phyloP scores from a whole-genome alignment of 2,329 filamentous ascomycete species.

The Alternaria triticina region DNA sequence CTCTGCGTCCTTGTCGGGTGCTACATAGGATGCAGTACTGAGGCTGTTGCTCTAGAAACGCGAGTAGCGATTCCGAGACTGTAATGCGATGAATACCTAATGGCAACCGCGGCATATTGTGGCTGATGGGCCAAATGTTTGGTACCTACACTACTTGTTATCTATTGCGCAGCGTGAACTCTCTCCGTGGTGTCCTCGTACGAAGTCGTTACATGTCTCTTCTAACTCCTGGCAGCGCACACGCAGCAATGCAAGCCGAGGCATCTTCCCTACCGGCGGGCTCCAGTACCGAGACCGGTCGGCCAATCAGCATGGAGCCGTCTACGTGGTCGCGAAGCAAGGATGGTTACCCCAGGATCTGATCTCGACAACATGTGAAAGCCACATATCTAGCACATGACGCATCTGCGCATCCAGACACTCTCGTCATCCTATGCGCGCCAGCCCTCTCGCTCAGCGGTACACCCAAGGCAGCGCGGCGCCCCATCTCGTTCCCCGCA shows the following conservation, averaged over 20 bases:
- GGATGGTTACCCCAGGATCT: background rate
- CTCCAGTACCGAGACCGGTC: background rate
- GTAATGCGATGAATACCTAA: background rate
- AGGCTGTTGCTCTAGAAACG: background rate
- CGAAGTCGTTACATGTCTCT: background rate
- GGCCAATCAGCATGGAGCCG: background rate
- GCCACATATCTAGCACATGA: background rate
- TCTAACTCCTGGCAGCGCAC: background rate
- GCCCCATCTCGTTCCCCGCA: background rate
- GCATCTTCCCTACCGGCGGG: background rate
- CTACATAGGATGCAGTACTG: slow-evolving; percentile 20
- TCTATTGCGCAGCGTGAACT: background rate
- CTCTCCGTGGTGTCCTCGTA: background rate
- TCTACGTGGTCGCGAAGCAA: background rate
- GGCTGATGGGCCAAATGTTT: background rate
- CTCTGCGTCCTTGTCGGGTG: slow-evolving; percentile 39
- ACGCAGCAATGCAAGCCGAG: slow-evolving; percentile 4
- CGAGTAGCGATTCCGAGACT: background rate
- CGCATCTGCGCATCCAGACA: background rate
- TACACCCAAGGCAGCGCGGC: background rate
- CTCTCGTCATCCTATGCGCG: background rate
- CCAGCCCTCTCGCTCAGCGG: background rate
- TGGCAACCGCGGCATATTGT: background rate
- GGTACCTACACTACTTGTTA: background rate
- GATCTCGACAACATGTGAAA: background rate